These are phyloP conservation scores for Tylopilus intermedius DNA, from an alignment of 768 basidiomycete genomes.

Conservation along the genomic window DNA sequence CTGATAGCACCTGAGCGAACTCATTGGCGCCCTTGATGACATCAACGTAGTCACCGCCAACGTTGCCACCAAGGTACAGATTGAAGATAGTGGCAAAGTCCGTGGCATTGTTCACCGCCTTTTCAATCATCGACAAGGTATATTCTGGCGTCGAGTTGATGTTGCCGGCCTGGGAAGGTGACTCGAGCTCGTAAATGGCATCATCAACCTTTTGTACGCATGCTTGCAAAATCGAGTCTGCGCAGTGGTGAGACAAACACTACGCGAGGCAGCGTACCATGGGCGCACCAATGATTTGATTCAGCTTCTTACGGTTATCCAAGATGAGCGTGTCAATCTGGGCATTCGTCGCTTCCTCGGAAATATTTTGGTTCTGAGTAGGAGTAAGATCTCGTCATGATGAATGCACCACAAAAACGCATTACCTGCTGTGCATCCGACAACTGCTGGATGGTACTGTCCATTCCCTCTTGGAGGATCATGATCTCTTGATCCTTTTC, in stretches of 20 bases:
- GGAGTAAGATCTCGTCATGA: not conserved
- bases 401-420: not conserved
- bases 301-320: slow-evolving; percentile 95
- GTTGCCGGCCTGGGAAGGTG: slow-evolving; percentile 91
- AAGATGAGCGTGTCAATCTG: slow-evolving; percentile 96
- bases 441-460: slow-evolving; percentile 82
- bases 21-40: slow-evolving; percentile 98
- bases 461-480: slow-evolving; percentile 94
- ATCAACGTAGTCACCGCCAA: slow-evolving; percentile 91
- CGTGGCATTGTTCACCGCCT: slow-evolving; percentile 88
- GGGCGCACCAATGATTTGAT: slow-evolving; percentile 83
- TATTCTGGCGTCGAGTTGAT: slow-evolving; percentile 98
- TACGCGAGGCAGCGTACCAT: not conserved
- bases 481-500: slow-evolving; percentile 97
- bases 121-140: slow-evolving; percentile 97
- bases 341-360: slow-evolving; percentile 89
- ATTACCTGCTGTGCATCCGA: slow-evolving; percentile 80
- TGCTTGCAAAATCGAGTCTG: slow-evolving; percentile 94
- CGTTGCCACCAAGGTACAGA: slow-evolving; percentile 79
- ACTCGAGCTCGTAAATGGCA: slow-evolving; percentile 95
- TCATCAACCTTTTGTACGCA: slow-evolving; percentile 98
- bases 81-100: slow-evolving; percentile 96
- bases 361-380: slow-evolving; percentile 70
- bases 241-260: slow-evolving; percentile 11
- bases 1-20: slow-evolving; percentile 87